Evolutionary conservation across 1,284 basidiomycete genomes (phyloP).

Genomic region (Moesziomyces parantarcticus): DNA sequence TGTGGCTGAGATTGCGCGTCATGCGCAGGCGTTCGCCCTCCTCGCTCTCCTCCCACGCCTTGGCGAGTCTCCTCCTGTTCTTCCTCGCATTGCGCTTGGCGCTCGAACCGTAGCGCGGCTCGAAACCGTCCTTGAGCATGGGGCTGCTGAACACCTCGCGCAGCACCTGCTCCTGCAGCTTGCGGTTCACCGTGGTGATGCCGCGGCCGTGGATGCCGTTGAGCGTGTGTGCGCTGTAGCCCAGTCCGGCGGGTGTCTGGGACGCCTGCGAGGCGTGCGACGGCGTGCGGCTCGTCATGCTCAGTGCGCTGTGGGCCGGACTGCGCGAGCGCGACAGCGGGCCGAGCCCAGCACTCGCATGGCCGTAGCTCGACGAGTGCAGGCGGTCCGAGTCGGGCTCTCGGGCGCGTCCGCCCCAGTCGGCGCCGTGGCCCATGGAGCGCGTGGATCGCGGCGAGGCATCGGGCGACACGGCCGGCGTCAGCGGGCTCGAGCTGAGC

Average conservation of each 20-base stretch:
- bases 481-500: conserved; percentile 28
- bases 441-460: conserved; percentile 32
- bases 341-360: conserved; percentile 6
- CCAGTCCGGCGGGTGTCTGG: conserved; percentile 8
- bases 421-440: conserved; percentile 21
- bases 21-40: conserved; percentile 49
- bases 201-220: conserved; percentile 59
- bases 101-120: conserved; percentile 41
- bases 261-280: conserved; percentile 39
- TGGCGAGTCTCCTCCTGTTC: conserved; percentile 53
- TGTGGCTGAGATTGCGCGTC: conserved; percentile 32
- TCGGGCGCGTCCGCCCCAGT: conserved; percentile 26
- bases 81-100: conserved; percentile 49
- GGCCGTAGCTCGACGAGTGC: conserved; percentile 35
- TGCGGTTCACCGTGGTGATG: conserved; percentile 65
- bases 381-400: conserved; percentile 22
- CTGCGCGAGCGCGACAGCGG: conserved; percentile 35
- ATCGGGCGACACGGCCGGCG: conserved; percentile 30
- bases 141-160: conserved; percentile 65
- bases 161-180: conserved; percentile 64
- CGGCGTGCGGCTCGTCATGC: conserved; percentile 35
- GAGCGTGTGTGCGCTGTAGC: conserved; percentile 8
- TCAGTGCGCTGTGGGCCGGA: conserved; percentile 25
- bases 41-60: conserved; percentile 62
- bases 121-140: conserved; percentile 48